These are phyloP conservation scores for Gentiana straminea DNA, from an alignment of 257 asterid species.

Conservation along the genomic window DNA sequence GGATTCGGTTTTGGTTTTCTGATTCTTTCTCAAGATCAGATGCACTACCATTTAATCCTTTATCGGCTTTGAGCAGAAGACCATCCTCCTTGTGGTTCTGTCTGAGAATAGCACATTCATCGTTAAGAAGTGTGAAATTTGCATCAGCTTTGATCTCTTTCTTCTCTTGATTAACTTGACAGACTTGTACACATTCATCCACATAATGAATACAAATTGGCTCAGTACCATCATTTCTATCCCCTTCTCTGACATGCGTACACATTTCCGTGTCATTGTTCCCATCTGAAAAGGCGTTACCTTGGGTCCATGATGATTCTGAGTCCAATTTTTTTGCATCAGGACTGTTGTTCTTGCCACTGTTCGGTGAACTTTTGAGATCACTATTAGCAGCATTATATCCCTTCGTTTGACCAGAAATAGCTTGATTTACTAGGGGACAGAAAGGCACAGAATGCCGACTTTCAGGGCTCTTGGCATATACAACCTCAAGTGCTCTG, in stretches of 20 bases:
- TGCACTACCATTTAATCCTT: constrained; percentile 26
- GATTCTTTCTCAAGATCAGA: constrained; percentile 24
- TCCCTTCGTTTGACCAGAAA: constrained; percentile 42
- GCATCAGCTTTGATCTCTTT: constrained; percentile 32
- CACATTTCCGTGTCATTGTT: constrained; percentile 32
- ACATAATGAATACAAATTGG: constrained; percentile 21
- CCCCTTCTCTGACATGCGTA: constrained; percentile 22
- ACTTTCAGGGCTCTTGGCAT: constrained; percentile 26
- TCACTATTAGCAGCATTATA: constrained; percentile 21
- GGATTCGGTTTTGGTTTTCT: constrained; percentile 17
- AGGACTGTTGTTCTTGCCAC: constrained; percentile 23
- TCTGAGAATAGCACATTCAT: constrained; percentile 26
- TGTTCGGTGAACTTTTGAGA: constrained; percentile 20
- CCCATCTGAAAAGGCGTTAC: constrained; percentile 30
- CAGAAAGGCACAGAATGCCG: constrained; percentile 21
- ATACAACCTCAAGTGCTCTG: constrained; percentile 20
- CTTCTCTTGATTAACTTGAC: constrained; percentile 23
- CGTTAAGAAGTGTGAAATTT: constrained; percentile 18
- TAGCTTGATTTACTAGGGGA: constrained; percentile 32
- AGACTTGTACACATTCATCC: constrained; percentile 23
- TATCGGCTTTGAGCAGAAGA: constrained; percentile 17
- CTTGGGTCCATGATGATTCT: constrained; percentile 43
- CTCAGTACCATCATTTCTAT: constrained; percentile 24
- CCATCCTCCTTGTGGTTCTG: constrained; percentile 33
- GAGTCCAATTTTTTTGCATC: constrained; percentile 39